Conservation (phyloP, 2,329 filamentous ascomycete species). For the Thermoascus crustaceus region DNA sequence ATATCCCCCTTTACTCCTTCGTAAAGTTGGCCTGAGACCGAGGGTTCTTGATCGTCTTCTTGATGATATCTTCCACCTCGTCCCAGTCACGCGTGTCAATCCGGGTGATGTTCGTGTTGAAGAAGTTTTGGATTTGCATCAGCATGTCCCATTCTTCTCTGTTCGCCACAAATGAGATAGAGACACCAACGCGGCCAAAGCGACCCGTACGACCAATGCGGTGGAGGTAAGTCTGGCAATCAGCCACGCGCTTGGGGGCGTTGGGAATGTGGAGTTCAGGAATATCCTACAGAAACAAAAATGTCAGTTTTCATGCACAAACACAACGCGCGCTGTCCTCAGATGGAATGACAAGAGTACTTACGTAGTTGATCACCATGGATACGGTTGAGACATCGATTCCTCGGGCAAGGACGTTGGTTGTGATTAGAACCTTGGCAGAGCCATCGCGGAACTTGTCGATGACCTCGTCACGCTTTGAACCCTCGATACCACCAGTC, state of each 20-base stretch:
- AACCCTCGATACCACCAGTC: constrained; percentile 79
- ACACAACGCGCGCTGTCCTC: neutral
- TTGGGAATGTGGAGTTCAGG: constrained; percentile 55
- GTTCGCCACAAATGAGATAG: constrained; percentile 89
- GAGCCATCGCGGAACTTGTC: constrained; percentile 77
- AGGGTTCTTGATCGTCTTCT: constrained; percentile 63
- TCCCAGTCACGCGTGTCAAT: constrained; percentile 89
- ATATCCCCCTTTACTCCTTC: no score
- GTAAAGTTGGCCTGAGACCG: constrained; percentile 34
- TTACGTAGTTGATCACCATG: constrained; percentile 93
- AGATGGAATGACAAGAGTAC: constrained; percentile 13
- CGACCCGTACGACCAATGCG: constrained; percentile 94
- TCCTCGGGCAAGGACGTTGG: constrained; percentile 90
- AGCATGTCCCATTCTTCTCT: constrained; percentile 72
- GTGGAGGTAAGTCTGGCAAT: constrained; percentile 94
- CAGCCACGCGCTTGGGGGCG: constrained; percentile 58
- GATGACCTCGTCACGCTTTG: constrained; percentile 73
- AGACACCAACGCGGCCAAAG: constrained; percentile 92
- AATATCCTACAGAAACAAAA: constrained; percentile 46
- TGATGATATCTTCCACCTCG: constrained; percentile 71
- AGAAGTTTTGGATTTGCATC: constrained; percentile 69
- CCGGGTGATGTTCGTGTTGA: constrained; percentile 70
- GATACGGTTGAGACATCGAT: constrained; percentile 90
- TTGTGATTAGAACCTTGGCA: constrained; percentile 95
- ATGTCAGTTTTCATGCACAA: neutral